Percentiles rank a stretch among this genome's conserved stretches.
Evolutionary conservation across 2,329 filamentous ascomycete genomes (phyloP).

Genomic region (Cercospora janseana): DNA sequence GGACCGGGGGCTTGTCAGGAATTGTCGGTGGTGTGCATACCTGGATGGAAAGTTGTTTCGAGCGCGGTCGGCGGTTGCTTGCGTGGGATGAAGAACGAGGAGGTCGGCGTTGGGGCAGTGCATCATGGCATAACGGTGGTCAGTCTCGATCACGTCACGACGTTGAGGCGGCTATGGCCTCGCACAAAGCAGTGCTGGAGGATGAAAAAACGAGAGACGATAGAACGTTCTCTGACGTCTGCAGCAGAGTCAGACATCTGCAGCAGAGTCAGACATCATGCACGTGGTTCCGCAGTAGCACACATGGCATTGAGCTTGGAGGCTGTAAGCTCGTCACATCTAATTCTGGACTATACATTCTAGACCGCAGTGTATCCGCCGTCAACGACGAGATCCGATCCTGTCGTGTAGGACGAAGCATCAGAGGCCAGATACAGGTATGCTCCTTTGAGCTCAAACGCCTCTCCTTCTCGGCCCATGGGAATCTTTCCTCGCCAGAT

Average conservation of each 20-base stretch:
- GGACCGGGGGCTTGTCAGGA: background rate
- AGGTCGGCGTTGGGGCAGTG: background rate
- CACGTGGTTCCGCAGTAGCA: too few relatives aligned
- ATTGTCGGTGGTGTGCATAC: conserved; percentile 7
- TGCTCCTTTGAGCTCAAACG: conserved; percentile 35
- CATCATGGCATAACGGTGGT: background rate
- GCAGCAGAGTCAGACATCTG: too few relatives aligned
- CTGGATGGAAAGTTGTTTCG: background rate
- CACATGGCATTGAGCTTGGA: too few relatives aligned
- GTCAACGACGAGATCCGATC: conserved; percentile 35
- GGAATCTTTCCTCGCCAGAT: conserved; percentile 53
- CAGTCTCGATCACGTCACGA: background rate
- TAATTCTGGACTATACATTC: conserved; percentile 1
- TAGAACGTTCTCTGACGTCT: too few relatives aligned
- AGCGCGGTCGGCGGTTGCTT: background rate
- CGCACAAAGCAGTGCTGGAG: too few relatives aligned
- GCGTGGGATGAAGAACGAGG: conserved; percentile 1
- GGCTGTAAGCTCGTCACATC: too few relatives aligned
- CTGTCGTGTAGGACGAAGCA: conserved; percentile 35
- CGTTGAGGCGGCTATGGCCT: background rate
- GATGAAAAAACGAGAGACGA: too few relatives aligned
- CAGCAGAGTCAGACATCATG: too few relatives aligned
- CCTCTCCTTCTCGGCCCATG: conserved; percentile 43
- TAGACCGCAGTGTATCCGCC: conserved; percentile 33
- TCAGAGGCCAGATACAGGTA: conserved; percentile 37